Evolutionary conservation across 805 yeast genomes (phyloP).

Genomic region (Myxozyma lipomycoides): DNA sequence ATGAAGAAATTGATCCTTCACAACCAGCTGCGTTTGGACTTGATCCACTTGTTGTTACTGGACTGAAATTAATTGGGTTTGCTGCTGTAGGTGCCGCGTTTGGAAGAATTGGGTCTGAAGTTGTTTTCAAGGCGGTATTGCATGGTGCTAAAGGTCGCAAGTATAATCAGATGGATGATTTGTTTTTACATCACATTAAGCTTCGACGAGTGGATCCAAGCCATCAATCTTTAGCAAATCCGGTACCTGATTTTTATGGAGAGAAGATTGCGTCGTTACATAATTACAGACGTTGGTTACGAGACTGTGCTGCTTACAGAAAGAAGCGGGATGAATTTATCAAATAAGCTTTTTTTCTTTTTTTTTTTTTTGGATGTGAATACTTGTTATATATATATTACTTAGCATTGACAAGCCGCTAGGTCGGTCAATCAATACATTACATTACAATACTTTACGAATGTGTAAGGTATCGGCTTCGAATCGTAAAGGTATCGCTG

Average conservation of each 20-base stretch:
- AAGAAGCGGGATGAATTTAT: constrained; percentile 51
- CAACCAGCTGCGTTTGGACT: constrained; percentile 72
- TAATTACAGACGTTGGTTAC: constrained; percentile 90
- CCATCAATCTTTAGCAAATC: constrained; percentile 78
- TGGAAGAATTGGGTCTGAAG: constrained; percentile 50
- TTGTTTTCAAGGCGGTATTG: constrained; percentile 48
- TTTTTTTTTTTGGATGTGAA: no score
- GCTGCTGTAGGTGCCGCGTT: constrained; percentile 77
- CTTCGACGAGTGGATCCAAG: constrained; percentile 88
- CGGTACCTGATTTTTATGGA: constrained; percentile 98
- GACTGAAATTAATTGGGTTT: constrained; percentile 66
- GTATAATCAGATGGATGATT: constrained; percentile 53
- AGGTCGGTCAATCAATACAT: no score
- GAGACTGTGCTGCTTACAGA: constrained; percentile 88
- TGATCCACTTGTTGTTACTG: constrained; percentile 79
- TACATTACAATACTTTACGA: no score
- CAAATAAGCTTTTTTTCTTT: background rate
- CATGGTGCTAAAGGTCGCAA: background rate
- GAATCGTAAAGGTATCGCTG: no score
- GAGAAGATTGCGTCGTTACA: constrained; percentile 84
- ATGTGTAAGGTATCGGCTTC: no score
- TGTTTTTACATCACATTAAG: constrained; percentile 68
- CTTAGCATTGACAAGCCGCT: no score
- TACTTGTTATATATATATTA: no score
- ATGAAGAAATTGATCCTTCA: constrained; percentile 82